Conservation (phyloP, 441 rosid species). For the Monsonia emarginata region DNA sequence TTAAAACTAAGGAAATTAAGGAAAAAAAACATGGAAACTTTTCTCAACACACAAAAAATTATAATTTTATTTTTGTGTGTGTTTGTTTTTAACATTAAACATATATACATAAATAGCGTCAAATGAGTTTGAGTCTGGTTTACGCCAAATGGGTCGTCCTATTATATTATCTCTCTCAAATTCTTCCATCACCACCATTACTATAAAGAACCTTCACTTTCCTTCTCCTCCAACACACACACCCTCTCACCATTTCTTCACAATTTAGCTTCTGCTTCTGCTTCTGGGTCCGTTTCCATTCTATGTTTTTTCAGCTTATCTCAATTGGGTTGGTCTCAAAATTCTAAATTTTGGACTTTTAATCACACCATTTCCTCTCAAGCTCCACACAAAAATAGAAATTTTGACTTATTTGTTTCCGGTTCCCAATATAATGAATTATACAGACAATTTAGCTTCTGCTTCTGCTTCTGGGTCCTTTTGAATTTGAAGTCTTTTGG, state of each 20-base stretch:
- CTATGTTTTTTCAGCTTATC: too few relatives aligned
- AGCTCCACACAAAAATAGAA: too few relatives aligned
- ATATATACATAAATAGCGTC: constrained; percentile 26
- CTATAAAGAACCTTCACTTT: constrained; percentile 31
- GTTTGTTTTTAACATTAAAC: not conserved
- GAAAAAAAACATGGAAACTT: constrained; percentile 13
- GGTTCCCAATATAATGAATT: too few relatives aligned
- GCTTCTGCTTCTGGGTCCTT: constrained; percentile 14
- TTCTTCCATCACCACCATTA: constrained; percentile 28
- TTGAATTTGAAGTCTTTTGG: not conserved
- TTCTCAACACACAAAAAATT: not conserved
- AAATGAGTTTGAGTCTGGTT: constrained; percentile 67
- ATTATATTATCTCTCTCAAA: too few relatives aligned
- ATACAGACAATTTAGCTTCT: not conserved
- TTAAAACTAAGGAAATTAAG: constrained; percentile 19
- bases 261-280: too few relatives aligned
- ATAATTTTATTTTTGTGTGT: not conserved
- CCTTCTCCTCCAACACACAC: constrained; percentile 21
- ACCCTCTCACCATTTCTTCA: constrained; percentile 1
- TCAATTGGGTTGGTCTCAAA: too few relatives aligned
- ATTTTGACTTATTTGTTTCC: too few relatives aligned
- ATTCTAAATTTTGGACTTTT: too few relatives aligned
- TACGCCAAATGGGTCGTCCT: constrained; percentile 68
- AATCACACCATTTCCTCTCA: too few relatives aligned
- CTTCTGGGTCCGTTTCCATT: not conserved